phyloP scores from a whole-genome alignment of 2,329 filamentous ascomycete species.

The Diaporthe amygdali region DNA sequence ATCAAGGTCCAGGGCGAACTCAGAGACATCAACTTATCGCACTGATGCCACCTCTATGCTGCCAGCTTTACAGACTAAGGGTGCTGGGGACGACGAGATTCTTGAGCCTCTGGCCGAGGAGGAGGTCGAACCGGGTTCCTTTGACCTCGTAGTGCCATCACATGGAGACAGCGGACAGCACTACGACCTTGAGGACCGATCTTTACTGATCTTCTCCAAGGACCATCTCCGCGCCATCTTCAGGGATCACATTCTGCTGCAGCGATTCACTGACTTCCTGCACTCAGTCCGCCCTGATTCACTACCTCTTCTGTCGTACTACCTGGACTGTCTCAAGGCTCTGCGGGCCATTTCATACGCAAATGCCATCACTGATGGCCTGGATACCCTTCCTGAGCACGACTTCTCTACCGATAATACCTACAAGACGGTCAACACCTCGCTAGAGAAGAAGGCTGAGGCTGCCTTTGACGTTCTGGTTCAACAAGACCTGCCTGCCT shows the following conservation, averaged over 20 bases:
- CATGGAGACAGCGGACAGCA: constrained; percentile 34
- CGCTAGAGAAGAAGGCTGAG: constrained; percentile 66
- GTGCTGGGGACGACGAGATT: constrained; percentile 40
- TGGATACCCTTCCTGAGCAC: constrained; percentile 60
- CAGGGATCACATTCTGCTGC: constrained; percentile 63
- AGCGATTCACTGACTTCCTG: constrained; percentile 72
- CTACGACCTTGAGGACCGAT: constrained; percentile 67
- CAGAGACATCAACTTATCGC: constrained; percentile 26
- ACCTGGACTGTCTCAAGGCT: constrained; percentile 74
- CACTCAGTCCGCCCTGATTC: constrained; percentile 65
- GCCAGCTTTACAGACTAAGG: constrained; percentile 48
- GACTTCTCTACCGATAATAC: constrained; percentile 59
- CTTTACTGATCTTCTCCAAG: constrained; percentile 68
- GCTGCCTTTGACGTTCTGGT: constrained; percentile 69
- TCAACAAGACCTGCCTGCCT: constrained; percentile 73
- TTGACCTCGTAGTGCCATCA: constrained; percentile 46
- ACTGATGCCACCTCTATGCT: constrained; percentile 24
- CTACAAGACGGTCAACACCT: constrained; percentile 58
- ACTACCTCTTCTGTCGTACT: constrained; percentile 72
- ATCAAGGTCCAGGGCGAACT: constrained; percentile 16
- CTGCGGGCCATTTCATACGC: constrained; percentile 73
- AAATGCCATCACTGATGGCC: constrained; percentile 68
- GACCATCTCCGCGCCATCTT: constrained; percentile 72
- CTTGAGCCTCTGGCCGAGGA: constrained; percentile 44
- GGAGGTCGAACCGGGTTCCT: constrained; percentile 56